These are phyloP conservation scores for Gossypium lobatum DNA, from an alignment of 441 rosid species.

Conservation along the genomic window DNA sequence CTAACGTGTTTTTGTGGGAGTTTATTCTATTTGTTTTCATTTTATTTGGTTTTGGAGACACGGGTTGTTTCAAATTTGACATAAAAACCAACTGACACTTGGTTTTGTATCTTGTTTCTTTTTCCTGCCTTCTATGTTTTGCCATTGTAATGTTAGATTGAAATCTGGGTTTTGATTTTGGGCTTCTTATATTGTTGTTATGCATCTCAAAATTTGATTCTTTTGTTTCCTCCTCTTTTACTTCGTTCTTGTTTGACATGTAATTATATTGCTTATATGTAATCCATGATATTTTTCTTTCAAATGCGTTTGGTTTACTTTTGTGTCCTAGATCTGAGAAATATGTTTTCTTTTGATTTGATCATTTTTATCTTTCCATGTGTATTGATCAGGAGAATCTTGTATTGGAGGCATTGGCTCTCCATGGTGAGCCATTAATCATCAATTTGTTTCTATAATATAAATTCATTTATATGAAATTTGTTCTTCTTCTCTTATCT, in stretches of 20 bases:
- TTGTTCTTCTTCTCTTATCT: background rate
- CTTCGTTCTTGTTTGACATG: constrained; percentile 16
- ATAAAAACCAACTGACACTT: background rate
- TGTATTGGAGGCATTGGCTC: constrained; percentile 51
- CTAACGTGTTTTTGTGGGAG: background rate
- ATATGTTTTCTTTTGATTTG: constrained; percentile 29
- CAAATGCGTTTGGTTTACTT: constrained; percentile 9
- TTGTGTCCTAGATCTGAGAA: constrained; percentile 31
- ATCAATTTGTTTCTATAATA: background rate
- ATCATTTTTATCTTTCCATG: constrained; percentile 32
- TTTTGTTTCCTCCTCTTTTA: constrained; percentile 14
- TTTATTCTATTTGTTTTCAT: background rate
- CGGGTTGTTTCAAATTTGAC: constrained; percentile 6
- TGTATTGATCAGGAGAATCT: constrained; percentile 54
- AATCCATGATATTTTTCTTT: background rate
- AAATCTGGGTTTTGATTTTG: constrained; percentile 19
- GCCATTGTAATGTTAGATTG: constrained; percentile 8
- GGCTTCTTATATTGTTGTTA: background rate
- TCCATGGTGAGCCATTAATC: constrained; percentile 72
- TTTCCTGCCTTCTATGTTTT: background rate
- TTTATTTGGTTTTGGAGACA: background rate
- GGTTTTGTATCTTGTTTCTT: background rate
- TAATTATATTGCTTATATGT: background rate
- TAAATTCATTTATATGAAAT: background rate
- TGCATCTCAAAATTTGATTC: constrained; percentile 12